Base-by-base conservation (phyloP, 1,139 yeast genomes). In the Nakaseomyces kungkrabaensis region DNA sequence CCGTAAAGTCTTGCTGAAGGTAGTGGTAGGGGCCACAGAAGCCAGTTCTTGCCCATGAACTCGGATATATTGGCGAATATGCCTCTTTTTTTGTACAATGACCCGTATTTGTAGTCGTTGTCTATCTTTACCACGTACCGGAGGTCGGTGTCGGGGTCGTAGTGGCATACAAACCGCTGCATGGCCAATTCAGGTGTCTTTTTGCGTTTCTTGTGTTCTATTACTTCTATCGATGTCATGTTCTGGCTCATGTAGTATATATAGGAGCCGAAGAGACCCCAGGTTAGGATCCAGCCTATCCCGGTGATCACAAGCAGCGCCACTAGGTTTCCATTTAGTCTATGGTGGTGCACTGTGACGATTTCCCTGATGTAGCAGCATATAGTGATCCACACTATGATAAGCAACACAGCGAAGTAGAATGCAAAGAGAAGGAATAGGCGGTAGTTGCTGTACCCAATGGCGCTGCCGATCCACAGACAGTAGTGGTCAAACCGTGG, bases 401-500 rank as follows among this genome's bases (percentile, higher is more conserved):
- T 32, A 32, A 69, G 73, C 49, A 67, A 66, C 0, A 59, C 17
- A 36, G 67, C 59, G 43, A 72, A 69, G 63, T 70, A 69, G 6
- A 69, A 46, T 41, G 74, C 59, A 56, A 74, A 80, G 53, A 75
- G 76, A n/a, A 78, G 50, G 55, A 83, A 84, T 22, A 68, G 65
- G 37, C 71, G 53, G 59, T 78, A 79, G 62, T 84, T 84, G 42
- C 63, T 59, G 51, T 73, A 72, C 0, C 87, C 89, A 29, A 84
- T 72, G 2, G 75, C 74, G 0, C 71, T 61, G 0, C 88, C 88
- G 4, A 83, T 63, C 79, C 82, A 82, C 3, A 77, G 56, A 61
- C 92, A 84, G 57, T 72, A 79, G 61, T 84, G 92, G 60, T 84
- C 92, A 60, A 79, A 78, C 51, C 75, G 70, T 1, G 80, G 75